phyloP scores from a whole-genome alignment of 495 filamentous ascomycete genomes.

The Trichoderma orchidacearum region DNA sequence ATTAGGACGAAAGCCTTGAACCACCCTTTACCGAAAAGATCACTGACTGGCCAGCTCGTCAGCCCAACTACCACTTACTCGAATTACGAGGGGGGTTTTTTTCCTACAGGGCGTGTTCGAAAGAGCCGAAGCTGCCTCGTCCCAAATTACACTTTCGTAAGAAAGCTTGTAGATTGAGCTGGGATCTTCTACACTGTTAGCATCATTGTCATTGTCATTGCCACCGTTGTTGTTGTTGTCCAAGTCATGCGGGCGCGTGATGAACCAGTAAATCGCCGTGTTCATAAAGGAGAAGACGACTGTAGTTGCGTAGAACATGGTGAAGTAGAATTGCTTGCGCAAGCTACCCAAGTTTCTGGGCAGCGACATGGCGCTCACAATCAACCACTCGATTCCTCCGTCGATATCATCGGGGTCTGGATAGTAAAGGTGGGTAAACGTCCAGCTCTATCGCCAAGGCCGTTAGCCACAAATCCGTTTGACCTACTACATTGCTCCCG shows the following conservation, averaged over 20 bases:
- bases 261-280: conserved; percentile 30
- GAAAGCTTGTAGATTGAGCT: too few species aligned
- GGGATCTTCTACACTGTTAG: conserved; percentile 21
- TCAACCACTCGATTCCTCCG: conserved; percentile 8
- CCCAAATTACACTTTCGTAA: too few species aligned
- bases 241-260: conserved; percentile 11
- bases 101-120: too few species aligned
- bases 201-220: conserved; percentile 17
- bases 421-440: conserved; percentile 32
- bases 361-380: conserved; percentile 23
- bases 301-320: conserved; percentile 32
- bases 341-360: conserved; percentile 16
- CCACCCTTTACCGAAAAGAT: conserved; percentile 18
- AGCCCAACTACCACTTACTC: too few species aligned
- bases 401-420: conserved; percentile 20
- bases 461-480: conserved; percentile 1
- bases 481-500: not conserved
- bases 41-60: conserved; percentile 4
- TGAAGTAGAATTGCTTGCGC: conserved; percentile 27
- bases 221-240: conserved; percentile 11
- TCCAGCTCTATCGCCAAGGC: conserved; percentile 23
- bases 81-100: too few species aligned
- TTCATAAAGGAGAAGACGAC: conserved; percentile 31
- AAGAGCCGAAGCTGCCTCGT: too few species aligned
- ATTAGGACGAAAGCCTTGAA: conserved; percentile 28